Evolutionary conservation across 2,329 filamentous ascomycete genomes (phyloP), one percentile per base, ranked within the genome.

Genomic region (Aspergillus hortae): DNA sequence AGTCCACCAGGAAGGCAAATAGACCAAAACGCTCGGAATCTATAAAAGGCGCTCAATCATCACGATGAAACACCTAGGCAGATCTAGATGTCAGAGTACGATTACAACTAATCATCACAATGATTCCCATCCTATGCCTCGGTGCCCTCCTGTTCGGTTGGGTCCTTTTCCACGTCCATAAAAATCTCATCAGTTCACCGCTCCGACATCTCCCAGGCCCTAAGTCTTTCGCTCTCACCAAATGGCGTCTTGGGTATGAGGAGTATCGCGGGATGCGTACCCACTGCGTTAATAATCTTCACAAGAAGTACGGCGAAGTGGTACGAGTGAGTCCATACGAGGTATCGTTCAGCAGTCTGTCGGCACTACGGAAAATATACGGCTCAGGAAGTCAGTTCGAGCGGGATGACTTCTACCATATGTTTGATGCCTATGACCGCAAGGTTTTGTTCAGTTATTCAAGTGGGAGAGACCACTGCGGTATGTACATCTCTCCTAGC

Each of bases 361-460:
- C 72, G 0, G 80, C 79, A 0, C 55, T 82, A 33, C 71, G 74
- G n/a, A 74, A 73, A 1, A 82, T 83, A 19, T 82, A 83, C 60
- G 79, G 80, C 0, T 74, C 80, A 1, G 80, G 80, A 1, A 77
- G 72, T 45, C 72, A 72, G 0, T 82, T 77, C 50, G 77, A 76
- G 38, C 64, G 78, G 35, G 79, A 79, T 0, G 44, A 47, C 1
- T 83, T 82, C 57, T 83, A 83, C 49, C 72, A 74, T 41, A 81
- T 82, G 75, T 82, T 83, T 52, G 78, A 81, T 56, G 77, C 74
- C 0, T 81, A 80, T 45, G 78, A 77, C 0, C 67, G 69, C 9
- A 74, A 74, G 59, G 81, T 82, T 48, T 57, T 83, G 2, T 82
- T 83, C 59, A 42, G 40, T 79, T 77, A 0, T 81, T 82, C 53